Evolutionary conservation across 192 early-diverging fungal species (phyloP).

Genomic region (Chytriomyces sp.): DNA sequence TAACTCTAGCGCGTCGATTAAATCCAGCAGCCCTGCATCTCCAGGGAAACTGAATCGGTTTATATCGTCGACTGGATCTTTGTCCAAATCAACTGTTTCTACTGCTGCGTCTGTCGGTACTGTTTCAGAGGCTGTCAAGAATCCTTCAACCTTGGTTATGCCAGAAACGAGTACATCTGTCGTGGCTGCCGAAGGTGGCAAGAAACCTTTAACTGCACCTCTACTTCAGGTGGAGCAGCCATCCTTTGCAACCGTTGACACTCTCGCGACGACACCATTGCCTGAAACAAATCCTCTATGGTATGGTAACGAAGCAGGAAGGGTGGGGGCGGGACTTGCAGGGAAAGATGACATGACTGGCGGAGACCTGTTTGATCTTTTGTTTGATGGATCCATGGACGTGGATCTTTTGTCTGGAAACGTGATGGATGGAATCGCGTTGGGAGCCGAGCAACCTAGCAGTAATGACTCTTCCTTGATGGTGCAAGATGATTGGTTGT

Average conservation of each 20-base stretch:
- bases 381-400: conserved; percentile 31
- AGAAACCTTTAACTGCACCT: not conserved
- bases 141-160: not conserved
- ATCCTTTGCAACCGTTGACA: not conserved
- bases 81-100: too few relatives aligned
- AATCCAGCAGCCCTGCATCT: too few relatives aligned
- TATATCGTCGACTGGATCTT: too few relatives aligned
- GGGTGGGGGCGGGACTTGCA: too few relatives aligned
- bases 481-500: conserved; percentile 13
- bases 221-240: not conserved
- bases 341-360: too few relatives aligned
- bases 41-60: too few relatives aligned
- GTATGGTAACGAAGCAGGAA: conserved; percentile 3
- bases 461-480: not conserved
- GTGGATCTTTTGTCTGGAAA: not conserved
- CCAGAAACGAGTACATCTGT: not conserved
- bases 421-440: too few relatives aligned
- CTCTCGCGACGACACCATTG: too few relatives aligned
- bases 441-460: too few relatives aligned
- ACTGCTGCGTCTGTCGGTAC: not conserved
- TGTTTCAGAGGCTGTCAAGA: not conserved
- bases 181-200: not conserved
- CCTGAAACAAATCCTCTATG: not conserved
- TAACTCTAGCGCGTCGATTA: too few relatives aligned
- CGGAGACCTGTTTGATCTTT: conserved; percentile 14